Base-by-base conservation (phyloP, 2,329 filamentous ascomycete species). In the Cryphonectria nitschkei region DNA sequence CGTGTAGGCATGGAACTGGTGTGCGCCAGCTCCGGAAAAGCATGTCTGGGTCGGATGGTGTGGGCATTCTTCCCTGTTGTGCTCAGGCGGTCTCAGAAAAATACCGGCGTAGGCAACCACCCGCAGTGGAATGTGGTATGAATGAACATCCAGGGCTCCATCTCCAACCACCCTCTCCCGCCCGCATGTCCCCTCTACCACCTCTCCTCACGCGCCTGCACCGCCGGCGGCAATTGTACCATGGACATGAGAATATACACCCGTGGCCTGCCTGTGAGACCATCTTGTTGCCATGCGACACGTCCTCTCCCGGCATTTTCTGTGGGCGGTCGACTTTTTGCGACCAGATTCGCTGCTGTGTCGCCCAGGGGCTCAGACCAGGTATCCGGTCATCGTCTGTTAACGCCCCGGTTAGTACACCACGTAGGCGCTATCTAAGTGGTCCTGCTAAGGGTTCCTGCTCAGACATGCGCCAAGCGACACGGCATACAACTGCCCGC, bases 391-490 rank as follows among this genome's bases (percentile, higher is more conserved):
- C 63, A 65, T 65, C 63, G 16, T 22, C 41, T 65, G 63, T 65
- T 65, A 65, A 65, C 63, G 63, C 63, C 43, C 29, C 43, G 63
- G 63, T 29, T 65, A 65, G 26, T 50, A 65, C 26, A 50, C 63
- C 50, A 50, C 63, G 63, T 14, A 65, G 39, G 43, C 63, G 63
- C 63, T 65, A 65, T 65, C 63, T 65, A 65, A 65, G 63, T 65
- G 41, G 61, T 26, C 54, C 41, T 46, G 37, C 41, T 64, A 64
- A n/a, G 37, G 39, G 19, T 22, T 11, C 22, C 61, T 43, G 39
- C 54, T 58, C 54, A 64, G 61, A 39, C 61, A 64, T 64, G 61
- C 61, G 61, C 37, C 61, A 43, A 43, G 37, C 22, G 54, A 32
- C 54, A 29, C 54, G 54, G 54, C 54, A 58, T 32, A 58, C 54